phyloP scores from a whole-genome alignment of 257 asterid species.

The Lantana camara region DNA sequence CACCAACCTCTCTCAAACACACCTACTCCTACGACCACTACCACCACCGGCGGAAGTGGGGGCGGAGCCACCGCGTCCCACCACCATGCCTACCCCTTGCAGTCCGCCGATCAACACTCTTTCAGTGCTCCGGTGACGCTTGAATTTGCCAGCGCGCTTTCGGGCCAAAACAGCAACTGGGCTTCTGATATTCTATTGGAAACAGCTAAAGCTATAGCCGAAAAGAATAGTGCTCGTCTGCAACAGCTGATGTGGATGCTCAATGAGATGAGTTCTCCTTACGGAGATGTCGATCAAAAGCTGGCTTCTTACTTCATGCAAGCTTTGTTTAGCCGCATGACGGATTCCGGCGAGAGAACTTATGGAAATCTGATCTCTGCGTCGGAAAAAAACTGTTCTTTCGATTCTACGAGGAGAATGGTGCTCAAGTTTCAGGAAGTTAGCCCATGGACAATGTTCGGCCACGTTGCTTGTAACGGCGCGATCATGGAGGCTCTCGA shows the following conservation, averaged over 20 bases:
- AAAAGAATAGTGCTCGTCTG: slow-evolving; percentile 51
- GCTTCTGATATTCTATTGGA: slow-evolving; percentile 75
- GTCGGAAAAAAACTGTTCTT: slow-evolving; percentile 61
- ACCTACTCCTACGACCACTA: slow-evolving; percentile 47
- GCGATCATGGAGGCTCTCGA: slow-evolving; percentile 94
- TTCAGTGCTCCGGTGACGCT: slow-evolving; percentile 45
- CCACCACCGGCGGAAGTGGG: slow-evolving; percentile 34
- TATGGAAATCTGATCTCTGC: slow-evolving; percentile 52
- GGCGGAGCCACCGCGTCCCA: slow-evolving; percentile 38
- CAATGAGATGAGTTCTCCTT: slow-evolving; percentile 84
- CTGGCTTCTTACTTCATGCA: slow-evolving; percentile 84
- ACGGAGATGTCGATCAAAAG: slow-evolving; percentile 86
- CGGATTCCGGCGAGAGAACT: slow-evolving; percentile 72
- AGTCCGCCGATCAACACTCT: slow-evolving; percentile 38
- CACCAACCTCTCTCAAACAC: slow-evolving; percentile 33
- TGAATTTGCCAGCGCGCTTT: slow-evolving; percentile 61
- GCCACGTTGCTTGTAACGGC: slow-evolving; percentile 91
- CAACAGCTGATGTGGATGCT: slow-evolving; percentile 99
- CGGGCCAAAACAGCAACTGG: slow-evolving; percentile 55
- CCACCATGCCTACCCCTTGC: slow-evolving; percentile 36
- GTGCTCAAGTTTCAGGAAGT: slow-evolving; percentile 87
- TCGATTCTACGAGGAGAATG: slow-evolving; percentile 73
- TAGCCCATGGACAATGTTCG: slow-evolving; percentile 90
- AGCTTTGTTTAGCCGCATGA: slow-evolving; percentile 79
- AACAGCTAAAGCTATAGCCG: slow-evolving; percentile 70